These are phyloP conservation scores for Russula ochroleuca DNA, from an alignment of 768 basidiomycete species.

Conservation along the genomic window DNA sequence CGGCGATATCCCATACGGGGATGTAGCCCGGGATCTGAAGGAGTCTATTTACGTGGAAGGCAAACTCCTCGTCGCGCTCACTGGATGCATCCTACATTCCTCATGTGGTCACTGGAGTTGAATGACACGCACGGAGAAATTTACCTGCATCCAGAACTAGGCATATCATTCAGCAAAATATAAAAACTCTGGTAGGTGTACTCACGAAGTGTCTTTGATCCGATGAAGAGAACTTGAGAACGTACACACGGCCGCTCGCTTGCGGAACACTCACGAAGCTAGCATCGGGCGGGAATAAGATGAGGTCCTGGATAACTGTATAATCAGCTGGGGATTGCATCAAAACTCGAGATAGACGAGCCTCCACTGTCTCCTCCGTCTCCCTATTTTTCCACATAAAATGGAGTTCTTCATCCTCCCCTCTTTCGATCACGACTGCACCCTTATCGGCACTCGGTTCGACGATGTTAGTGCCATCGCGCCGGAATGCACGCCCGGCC, in stretches of 20 bases:
- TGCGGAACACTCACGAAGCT: slow-evolving; percentile 71
- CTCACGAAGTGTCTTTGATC: slow-evolving; percentile 85
- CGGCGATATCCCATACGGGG: slow-evolving; percentile 50
- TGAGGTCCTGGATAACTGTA: slow-evolving; percentile 68
- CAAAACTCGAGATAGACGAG: slow-evolving; percentile 30
- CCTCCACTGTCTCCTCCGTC: slow-evolving; percentile 60
- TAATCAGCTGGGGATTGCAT: not conserved
- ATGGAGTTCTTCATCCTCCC: slow-evolving; percentile 73
- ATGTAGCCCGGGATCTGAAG: slow-evolving; percentile 62
- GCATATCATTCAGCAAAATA: not conserved
- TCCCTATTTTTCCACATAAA: slow-evolving; percentile 76
- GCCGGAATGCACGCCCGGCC: slow-evolving; percentile 72
- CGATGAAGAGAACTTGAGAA: slow-evolving; percentile 89
- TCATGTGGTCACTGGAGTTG: not conserved
- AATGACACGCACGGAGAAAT: not conserved
- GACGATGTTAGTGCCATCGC: slow-evolving; percentile 61
- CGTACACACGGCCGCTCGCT: slow-evolving; percentile 69
- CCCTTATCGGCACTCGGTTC: slow-evolving; percentile 69
- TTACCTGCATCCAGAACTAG: slow-evolving; percentile 88
- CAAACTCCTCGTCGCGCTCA: slow-evolving; percentile 67
- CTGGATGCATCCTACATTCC: slow-evolving; percentile 57
- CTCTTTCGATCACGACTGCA: slow-evolving; percentile 60
- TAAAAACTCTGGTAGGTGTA: slow-evolving; percentile 12
- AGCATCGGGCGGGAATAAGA: slow-evolving; percentile 84
- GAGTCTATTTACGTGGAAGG: slow-evolving; percentile 63